phyloP scores from a whole-genome alignment of 75 land plant genomes.

The Cryptomeria japonica region DNA sequence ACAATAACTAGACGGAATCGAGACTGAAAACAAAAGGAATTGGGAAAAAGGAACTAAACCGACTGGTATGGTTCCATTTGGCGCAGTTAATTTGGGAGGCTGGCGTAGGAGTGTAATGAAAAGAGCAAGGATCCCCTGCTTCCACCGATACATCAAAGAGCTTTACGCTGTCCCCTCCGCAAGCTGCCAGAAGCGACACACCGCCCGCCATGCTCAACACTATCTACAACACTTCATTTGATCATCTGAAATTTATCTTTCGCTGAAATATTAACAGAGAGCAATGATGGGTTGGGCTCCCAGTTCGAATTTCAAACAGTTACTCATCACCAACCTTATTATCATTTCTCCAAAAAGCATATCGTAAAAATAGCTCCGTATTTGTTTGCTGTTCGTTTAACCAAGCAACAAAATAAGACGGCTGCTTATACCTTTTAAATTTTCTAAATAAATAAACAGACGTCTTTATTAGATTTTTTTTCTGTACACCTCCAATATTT shows the following conservation, averaged over 20 bases:
- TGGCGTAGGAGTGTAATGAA: slow-evolving; percentile 75
- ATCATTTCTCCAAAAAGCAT: not conserved
- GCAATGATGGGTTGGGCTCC: not conserved
- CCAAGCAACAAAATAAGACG: slow-evolving; percentile 7
- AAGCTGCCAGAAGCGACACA: slow-evolving; percentile 61
- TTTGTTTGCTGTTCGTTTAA: too few species aligned
- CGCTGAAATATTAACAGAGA: not conserved
- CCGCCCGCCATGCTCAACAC: slow-evolving; percentile 4
- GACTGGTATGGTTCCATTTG: slow-evolving; percentile 98
- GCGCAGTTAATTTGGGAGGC: slow-evolving; percentile 71
- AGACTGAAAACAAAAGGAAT: not conserved
- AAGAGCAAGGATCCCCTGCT: slow-evolving; percentile 71
- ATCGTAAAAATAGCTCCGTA: not conserved
- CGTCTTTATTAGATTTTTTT: too few species aligned
- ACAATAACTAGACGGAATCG: not conserved
- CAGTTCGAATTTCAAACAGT: not conserved
- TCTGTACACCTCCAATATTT: too few species aligned
- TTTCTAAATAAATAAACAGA: too few species aligned
- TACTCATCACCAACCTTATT: not conserved
- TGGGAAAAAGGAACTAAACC: slow-evolving; percentile 1
- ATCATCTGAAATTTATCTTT: not conserved
- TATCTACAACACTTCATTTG: not conserved
- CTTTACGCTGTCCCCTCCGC: slow-evolving; percentile 94
- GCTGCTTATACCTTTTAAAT: too few species aligned
- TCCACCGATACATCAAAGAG: slow-evolving; percentile 72